These are phyloP conservation scores for Parafenestella ontariensis DNA, from an alignment of 2,329 filamentous ascomycete species.

Conservation along the genomic window DNA sequence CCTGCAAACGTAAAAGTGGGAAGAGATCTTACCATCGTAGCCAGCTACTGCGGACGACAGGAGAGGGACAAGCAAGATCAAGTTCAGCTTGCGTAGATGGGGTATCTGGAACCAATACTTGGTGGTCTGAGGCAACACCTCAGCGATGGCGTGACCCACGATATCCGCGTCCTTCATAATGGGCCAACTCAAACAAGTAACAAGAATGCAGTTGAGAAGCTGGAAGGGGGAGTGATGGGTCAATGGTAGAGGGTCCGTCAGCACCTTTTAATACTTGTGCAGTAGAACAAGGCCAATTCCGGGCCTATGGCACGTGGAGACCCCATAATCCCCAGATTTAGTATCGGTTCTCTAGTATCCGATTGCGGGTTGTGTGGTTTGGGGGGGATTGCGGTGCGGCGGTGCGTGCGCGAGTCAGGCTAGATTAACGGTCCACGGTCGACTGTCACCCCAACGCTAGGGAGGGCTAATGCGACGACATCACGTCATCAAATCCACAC, in stretches of 20 bases:
- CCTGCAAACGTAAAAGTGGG: neutral
- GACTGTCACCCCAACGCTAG: constrained; percentile 13
- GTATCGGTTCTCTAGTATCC: neutral
- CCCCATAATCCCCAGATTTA: neutral
- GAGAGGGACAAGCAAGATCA: constrained; percentile 54
- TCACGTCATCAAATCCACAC: too few species aligned
- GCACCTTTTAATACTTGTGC: neutral
- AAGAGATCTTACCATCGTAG: constrained; percentile 51
- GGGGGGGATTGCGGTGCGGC: neutral
- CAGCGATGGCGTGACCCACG: constrained; percentile 37
- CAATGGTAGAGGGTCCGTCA: neutral
- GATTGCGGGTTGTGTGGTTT: constrained; percentile 8
- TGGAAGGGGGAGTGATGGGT: neutral
- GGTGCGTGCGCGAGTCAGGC: constrained; percentile 5
- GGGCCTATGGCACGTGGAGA: neutral
- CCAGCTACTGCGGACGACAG: constrained; percentile 54
- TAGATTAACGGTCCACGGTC: neutral
- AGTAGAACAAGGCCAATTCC: neutral
- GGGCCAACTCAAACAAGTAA: neutral
- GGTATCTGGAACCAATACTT: constrained; percentile 51
- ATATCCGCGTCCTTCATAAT: constrained; percentile 25
- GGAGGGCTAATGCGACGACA: neutral
- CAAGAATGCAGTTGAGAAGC: neutral
- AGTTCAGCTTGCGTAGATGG: constrained; percentile 55
- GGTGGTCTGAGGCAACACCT: constrained; percentile 51